Conservation (phyloP, 2,329 filamentous ascomycete genomes). For the Cladosporium sp. region DNA sequence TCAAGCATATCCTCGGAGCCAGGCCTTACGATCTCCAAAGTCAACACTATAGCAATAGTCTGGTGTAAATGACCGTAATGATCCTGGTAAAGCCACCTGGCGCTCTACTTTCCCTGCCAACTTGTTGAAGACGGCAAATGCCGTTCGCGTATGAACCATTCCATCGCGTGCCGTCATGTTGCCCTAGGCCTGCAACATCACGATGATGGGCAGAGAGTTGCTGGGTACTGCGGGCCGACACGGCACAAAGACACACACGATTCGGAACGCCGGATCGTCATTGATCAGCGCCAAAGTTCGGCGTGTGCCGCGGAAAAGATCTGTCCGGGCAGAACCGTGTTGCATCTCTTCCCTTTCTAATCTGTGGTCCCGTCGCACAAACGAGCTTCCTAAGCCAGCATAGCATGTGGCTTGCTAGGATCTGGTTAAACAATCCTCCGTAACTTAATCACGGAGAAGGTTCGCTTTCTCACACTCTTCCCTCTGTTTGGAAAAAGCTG, state of each 20-base stretch:
- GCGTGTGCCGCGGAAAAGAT: conserved; percentile 8
- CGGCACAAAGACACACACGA: conserved; percentile 1
- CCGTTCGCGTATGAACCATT: background rate
- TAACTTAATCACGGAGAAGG: background rate
- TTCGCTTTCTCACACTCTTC: background rate
- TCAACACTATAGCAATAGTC: background rate
- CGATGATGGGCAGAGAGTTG: conserved; percentile 1
- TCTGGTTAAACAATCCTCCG: conserved; percentile 2
- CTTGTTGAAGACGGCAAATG: conserved; percentile 11
- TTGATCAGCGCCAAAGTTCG: conserved; percentile 6
- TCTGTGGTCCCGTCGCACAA: background rate
- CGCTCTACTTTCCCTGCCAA: background rate
- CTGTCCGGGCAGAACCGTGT: conserved; percentile 19
- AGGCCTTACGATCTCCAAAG: background rate
- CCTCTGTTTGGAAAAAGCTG: background rate
- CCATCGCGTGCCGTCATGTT: conserved; percentile 3
- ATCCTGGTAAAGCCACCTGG: background rate
- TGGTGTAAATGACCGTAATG: background rate
- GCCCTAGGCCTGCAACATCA: conserved; percentile 2
- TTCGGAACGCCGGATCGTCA: conserved; percentile 8
- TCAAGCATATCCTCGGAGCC: conserved; percentile 1
- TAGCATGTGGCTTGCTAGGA: conserved; percentile 8
- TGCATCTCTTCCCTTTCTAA: background rate
- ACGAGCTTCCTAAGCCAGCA: background rate
- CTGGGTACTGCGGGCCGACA: conserved; percentile 16